Percentiles rank a stretch among this genome's conserved stretches.
Conservation (phyloP, 148 eudicot genomes). For the Fallopia convolvulus region DNA sequence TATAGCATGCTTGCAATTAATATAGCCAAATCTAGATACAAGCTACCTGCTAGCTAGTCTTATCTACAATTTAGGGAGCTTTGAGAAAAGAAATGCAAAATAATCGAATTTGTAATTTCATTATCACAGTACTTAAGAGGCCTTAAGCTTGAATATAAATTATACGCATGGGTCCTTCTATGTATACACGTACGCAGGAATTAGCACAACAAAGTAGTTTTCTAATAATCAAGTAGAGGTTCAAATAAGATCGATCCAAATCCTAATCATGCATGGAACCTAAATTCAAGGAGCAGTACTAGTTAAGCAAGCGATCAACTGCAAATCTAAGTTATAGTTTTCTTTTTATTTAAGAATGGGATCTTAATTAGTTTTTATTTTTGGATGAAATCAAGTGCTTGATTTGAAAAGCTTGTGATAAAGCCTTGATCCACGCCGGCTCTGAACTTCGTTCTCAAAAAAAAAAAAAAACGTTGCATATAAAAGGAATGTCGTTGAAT, state of each 20-base stretch:
- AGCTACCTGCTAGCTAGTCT: no score
- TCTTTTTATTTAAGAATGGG: neutral
- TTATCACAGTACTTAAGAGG: no score
- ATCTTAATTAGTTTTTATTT: neutral
- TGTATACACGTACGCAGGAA: neutral
- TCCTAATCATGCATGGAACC: neutral
- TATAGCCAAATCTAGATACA: no score
- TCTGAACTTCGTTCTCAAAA: neutral
- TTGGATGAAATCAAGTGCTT: neutral
- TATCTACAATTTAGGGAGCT: no score
- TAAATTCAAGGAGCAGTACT: neutral
- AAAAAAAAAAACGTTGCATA: neutral
- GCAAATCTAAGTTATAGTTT: neutral
- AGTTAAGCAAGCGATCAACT: slow-evolving; percentile 6
- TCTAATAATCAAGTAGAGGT: neutral
- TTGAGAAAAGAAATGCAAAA: no score
- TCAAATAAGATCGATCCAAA: neutral
- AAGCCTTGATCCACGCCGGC: slow-evolving; percentile 9
- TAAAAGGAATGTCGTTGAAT: slow-evolving; percentile 2
- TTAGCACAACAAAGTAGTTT: neutral
- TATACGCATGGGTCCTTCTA: neutral
- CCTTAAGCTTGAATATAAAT: no score
- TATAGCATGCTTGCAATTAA: no score
- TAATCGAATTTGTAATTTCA: no score
- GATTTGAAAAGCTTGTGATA: neutral